Evolutionary conservation across 2,329 filamentous ascomycete species (phyloP), one percentile per base, ranked within the genome.

Genomic region (Gnomoniopsis sp.): DNA sequence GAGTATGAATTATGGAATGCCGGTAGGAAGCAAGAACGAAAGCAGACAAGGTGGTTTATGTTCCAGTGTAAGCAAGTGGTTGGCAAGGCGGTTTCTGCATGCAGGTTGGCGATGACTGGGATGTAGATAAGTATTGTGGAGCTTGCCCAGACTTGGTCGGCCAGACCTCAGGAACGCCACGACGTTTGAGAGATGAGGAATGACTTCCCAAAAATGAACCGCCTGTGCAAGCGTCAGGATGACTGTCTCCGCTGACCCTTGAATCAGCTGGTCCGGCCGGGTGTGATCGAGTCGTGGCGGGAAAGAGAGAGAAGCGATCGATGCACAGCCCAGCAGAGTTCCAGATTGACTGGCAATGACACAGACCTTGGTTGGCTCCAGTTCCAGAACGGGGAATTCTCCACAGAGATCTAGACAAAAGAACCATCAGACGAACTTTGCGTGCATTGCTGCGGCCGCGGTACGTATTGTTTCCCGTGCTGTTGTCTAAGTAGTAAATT

Each of bases 101-200:
- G 55, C 48, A 49, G 48, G 52, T n/a, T 55, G 49, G 55, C 55
- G 52, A 30, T 15, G 34, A 36, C 26, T n/a, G 26, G 4, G 26
- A 36, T 4, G 46, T 30, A 22, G n/a, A 26, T 34, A 30, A 57
- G 49, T 41, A 52, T 44, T 57, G 50, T 49, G 58, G 52, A 19
- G 26, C 46, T 49, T 30, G 26, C 26, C 26, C 26, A 30, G 26
- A 30, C 26, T 30, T 30, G 26, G 26, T 30, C 26, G 26, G 26
- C 26, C 26, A 30, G 26, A 30, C 50, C 52, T 30, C 50, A 51
- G 47, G 50, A 52, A 30, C 26, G 26, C 26, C 26, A 30, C 26
- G 26, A 54, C 41, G 48, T 50, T 58, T 58, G 49, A 15, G 49
- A 15, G 56, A 53, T 51, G 50, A 58, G 47, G 55, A 53, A 50